Percentiles rank a stretch among this genome's conserved stretches.
These are phyloP conservation scores for Neoscytalidium dimidiatum DNA, from an alignment of 2,329 filamentous ascomycete genomes.

Conservation along the genomic window DNA sequence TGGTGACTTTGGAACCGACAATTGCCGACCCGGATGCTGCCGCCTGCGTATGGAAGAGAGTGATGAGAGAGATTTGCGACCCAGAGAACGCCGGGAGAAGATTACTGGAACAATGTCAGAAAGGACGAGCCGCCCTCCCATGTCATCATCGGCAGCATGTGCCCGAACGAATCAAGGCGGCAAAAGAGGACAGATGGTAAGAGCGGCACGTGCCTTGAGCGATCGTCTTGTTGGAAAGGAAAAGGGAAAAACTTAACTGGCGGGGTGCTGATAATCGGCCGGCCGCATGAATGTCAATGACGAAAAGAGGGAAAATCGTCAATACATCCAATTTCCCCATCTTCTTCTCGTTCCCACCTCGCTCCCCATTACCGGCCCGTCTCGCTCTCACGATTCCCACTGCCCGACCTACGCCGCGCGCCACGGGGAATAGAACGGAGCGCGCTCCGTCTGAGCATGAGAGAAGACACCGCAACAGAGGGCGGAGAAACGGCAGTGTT, in stretches of 20 bases:
- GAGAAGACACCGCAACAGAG: neutral
- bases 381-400: neutral
- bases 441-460: neutral
- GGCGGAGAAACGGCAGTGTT: neutral
- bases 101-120: neutral
- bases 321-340: neutral
- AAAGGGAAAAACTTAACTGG: neutral
- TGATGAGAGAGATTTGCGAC: neutral
- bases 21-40: slow-evolving; percentile 1
- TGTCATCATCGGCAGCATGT: neutral
- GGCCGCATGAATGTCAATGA: neutral
- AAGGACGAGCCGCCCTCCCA: neutral
- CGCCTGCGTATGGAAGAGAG: neutral
- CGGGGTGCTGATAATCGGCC: neutral
- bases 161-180: neutral
- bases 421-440: neutral
- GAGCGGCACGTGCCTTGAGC: slow-evolving; percentile 1
- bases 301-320: neutral
- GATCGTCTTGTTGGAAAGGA: neutral
- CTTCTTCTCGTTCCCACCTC: neutral
- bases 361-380: neutral
- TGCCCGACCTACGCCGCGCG: neutral
- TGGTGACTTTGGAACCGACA: neutral
- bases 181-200: neutral
- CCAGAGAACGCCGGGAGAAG: neutral